phyloP scores from a whole-genome alignment of 106 monocot genomes.

The Dendrobium chrysotoxum region DNA sequence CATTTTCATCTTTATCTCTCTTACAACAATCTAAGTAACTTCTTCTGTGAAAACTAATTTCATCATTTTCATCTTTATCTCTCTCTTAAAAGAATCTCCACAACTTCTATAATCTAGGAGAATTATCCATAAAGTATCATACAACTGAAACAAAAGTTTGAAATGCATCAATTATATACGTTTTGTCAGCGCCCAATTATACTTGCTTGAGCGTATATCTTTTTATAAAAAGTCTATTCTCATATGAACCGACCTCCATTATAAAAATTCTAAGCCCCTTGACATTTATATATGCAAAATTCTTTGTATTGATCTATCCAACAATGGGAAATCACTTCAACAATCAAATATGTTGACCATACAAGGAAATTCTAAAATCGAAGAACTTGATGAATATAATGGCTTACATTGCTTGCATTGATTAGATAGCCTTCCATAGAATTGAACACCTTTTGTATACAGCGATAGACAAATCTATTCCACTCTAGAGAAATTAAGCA shows the following conservation, averaged over 20 bases:
- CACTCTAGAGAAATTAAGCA: constrained; percentile 5
- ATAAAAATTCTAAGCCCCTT: constrained; percentile 33
- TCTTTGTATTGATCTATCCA: constrained; percentile 25
- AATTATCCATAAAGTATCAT: not conserved
- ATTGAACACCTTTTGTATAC: constrained; percentile 40
- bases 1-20: too few species aligned
- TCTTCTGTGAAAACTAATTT: not conserved
- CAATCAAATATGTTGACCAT: not conserved
- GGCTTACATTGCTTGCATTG: constrained; percentile 25
- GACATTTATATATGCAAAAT: constrained; percentile 29
- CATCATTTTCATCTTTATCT: not conserved
- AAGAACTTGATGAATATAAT: not conserved
- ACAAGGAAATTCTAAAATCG: not conserved
- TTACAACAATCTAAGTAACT: not conserved
- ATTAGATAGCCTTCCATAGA: constrained; percentile 42
- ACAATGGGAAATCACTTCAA: not conserved
- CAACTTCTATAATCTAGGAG: constrained; percentile 1
- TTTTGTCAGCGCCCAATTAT: not conserved
- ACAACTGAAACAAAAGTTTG: not conserved
- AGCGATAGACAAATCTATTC: constrained; percentile 33
- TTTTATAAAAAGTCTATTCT: constrained; percentile 35
- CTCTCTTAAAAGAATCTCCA: constrained; percentile 2
- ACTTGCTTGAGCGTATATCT: constrained; percentile 19
- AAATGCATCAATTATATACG: not conserved
- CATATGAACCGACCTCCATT: constrained; percentile 28